Evolutionary conservation across 2,329 filamentous ascomycete genomes (phyloP), one percentile per base, ranked within the genome.

Genomic region (Sporothrix luriei): DNA sequence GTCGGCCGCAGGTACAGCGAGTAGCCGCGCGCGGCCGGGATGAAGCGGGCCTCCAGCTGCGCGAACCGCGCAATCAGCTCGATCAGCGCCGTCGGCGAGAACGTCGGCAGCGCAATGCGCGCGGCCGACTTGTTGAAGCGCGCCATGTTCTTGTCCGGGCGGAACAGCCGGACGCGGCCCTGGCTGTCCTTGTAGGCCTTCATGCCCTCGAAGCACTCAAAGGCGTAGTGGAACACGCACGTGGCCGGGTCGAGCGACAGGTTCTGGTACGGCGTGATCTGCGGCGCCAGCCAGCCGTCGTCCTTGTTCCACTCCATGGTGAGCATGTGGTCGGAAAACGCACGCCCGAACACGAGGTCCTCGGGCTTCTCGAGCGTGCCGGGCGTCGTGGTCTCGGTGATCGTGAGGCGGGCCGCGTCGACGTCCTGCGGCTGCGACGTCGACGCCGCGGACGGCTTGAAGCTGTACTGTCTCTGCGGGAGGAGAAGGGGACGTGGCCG

Each of bases 271-370:
- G 95, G 95, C 21, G 87, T 89, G 78, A 99, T 98, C 74, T 88
- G 85, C 70, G 94, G 92, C 16, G 89, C 82, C 54, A 90, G 82
- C 95, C 95, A 97, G 79, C 94, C 95, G 74, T 91, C 84, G 64
- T 87, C 83, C 71, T 93, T 88, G 69, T 91, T 94, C 95, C 95
- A 99, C 84, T 97, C 93, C 75, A 97, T 86, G 71, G 91, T 90
- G 77, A 98, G 89, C 94, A 99, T 98, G 82, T 98, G 95, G 83
- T 99, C 95, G 76, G 95, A 97, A 80, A 99, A 99, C 65, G 89
- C 90, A 74, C 87, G 87, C 73, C 95, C 95, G 80, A 99, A 99
- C 73, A 98, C 84, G 69, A 99, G 88, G 73, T 96, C 89, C 78
- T 94, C 87, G 16, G 91, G 87, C 68, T 93, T 89, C 72, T 86